A percentile compares a stretch with the other conserved stretches of the same genome.
phyloP scores from a whole-genome alignment of 257 asterid genomes.

The Solanum appendiculatum region DNA sequence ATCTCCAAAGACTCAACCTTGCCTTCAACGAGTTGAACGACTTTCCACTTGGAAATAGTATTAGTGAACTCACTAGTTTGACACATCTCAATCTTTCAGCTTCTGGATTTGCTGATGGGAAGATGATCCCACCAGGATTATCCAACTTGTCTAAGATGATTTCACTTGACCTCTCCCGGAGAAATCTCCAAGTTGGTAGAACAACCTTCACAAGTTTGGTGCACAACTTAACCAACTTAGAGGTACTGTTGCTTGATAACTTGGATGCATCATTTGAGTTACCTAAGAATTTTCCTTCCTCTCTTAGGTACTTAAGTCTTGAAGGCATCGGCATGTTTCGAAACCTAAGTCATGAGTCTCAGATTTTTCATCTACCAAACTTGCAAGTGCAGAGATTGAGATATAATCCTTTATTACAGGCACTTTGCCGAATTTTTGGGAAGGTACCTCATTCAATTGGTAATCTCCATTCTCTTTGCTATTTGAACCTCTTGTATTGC shows the following conservation, averaged over 20 bases:
- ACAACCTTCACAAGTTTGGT: not conserved
- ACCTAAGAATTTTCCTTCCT: not conserved
- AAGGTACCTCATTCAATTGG: not conserved
- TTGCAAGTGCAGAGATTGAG: too few relatives aligned
- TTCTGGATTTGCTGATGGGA: not conserved
- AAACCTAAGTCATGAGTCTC: too few relatives aligned
- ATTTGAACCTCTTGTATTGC: too few relatives aligned
- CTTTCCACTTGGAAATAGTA: not conserved
- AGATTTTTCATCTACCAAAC: too few relatives aligned
- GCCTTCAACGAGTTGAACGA: accelerated
- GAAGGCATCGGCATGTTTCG: not conserved
- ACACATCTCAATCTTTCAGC: not conserved
- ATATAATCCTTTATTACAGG: too few relatives aligned
- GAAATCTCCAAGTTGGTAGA: not conserved
- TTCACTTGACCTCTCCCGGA: not conserved
- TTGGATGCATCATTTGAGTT: not conserved
- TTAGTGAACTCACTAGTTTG: not conserved
- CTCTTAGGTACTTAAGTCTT: not conserved
- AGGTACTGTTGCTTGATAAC: not conserved
- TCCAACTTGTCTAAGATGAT: not conserved
- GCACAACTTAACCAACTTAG: not conserved
- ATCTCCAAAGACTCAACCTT: not conserved
- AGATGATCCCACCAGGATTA: not conserved
- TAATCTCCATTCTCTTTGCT: not conserved
- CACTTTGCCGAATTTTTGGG: not conserved